A percentile compares a stretch with the other conserved stretches of the same genome.
Evolutionary conservation across 345 rosid species (phyloP).

Genomic region (Hevea brasiliensis): DNA sequence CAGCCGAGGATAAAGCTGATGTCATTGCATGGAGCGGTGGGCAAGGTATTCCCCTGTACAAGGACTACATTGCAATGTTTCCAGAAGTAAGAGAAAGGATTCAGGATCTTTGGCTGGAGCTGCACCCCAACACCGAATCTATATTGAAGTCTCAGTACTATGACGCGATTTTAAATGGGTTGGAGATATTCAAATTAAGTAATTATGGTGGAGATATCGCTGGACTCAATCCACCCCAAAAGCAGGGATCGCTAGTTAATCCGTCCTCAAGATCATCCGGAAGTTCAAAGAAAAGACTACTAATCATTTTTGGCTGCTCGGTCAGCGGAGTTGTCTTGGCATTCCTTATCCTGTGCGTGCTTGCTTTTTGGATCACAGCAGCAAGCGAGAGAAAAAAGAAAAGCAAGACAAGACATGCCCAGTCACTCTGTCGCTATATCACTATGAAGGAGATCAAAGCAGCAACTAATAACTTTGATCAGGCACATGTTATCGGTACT

Average conservation of each 20-base stretch:
- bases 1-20: conserved; percentile 10
- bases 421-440: neutral
- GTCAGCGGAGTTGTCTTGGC: too few relatives aligned
- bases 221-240: neutral
- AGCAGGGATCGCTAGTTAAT: neutral
- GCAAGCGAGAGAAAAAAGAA: neutral
- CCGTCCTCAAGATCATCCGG: neutral
- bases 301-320: neutral
- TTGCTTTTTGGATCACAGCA: neutral
- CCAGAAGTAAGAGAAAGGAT: neutral
- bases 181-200: conserved; percentile 19
- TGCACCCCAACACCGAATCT: neutral
- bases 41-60: conserved; percentile 10
- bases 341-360: too few relatives aligned
- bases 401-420: neutral
- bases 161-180: conserved; percentile 12
- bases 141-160: neutral
- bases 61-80: conserved; percentile 8
- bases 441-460: conserved; percentile 8
- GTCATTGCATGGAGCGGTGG: conserved; percentile 9
- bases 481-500: neutral
- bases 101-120: conserved; percentile 17
- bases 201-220: conserved; percentile 15
- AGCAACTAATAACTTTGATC: conserved; percentile 13
- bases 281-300: neutral